Conservation (phyloP, 2,329 filamentous ascomycete species). For the Chaetomiaceae sp. region DNA sequence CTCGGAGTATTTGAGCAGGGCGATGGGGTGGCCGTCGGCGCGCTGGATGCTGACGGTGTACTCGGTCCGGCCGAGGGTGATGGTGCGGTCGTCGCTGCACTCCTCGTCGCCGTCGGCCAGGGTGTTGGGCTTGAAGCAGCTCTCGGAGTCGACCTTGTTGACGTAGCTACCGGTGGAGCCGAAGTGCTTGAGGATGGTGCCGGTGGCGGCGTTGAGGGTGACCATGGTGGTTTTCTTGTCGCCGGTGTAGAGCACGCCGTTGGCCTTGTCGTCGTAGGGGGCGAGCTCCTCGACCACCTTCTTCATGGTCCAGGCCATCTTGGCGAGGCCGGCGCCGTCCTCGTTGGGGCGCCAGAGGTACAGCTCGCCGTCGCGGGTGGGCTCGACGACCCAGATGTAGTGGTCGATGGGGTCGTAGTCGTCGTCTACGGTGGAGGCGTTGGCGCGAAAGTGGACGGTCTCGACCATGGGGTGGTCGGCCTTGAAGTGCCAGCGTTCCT, state of each 20-base stretch:
- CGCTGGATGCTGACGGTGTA: slow-evolving; percentile 85
- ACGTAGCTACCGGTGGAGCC: slow-evolving; percentile 64
- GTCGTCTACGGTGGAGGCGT: slow-evolving; percentile 54
- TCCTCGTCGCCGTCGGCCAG: slow-evolving; percentile 65
- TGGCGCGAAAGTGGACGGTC: slow-evolving; percentile 71
- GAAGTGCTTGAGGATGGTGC: slow-evolving; percentile 76
- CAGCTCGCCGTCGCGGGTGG: slow-evolving; percentile 76
- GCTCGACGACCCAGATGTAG: slow-evolving; percentile 93
- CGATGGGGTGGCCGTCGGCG: slow-evolving; percentile 67
- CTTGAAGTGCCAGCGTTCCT: slow-evolving; percentile 78
- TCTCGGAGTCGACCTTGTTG: slow-evolving; percentile 55
- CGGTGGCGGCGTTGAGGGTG: slow-evolving; percentile 80
- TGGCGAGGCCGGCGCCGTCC: slow-evolving; percentile 52
- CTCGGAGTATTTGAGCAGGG: slow-evolving; percentile 86
- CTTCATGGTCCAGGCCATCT: slow-evolving; percentile 71
- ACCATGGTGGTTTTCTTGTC: slow-evolving; percentile 87
- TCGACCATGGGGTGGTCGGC: slow-evolving; percentile 85
- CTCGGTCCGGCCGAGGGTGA: slow-evolving; percentile 79
- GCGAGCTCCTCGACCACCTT: slow-evolving; percentile 76
- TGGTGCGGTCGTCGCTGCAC: slow-evolving; percentile 71
- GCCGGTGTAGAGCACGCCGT: slow-evolving; percentile 80
- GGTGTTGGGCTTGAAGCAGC: slow-evolving; percentile 64
- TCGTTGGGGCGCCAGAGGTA: slow-evolving; percentile 76
- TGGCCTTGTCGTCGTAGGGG: slow-evolving; percentile 68
- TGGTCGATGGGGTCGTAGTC: slow-evolving; percentile 67